Base-by-base conservation (phyloP, 495 filamentous ascomycete genomes). In the Xylaria telfairii region DNA sequence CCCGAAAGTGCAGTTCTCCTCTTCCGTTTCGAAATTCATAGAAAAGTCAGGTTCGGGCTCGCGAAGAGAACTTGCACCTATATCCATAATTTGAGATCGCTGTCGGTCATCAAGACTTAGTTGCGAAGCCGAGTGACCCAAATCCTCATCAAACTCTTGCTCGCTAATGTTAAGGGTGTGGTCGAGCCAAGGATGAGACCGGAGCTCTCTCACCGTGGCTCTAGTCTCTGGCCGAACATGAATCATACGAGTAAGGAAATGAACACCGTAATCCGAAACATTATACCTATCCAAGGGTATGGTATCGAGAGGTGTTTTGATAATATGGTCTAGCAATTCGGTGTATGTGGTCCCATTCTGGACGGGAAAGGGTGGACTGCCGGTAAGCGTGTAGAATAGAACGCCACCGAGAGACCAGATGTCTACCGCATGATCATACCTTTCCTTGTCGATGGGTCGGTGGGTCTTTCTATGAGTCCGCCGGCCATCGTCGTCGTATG, bases 361-460 rank as follows among this genome's bases (percentile, higher is more conserved):
- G 26, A 92, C 94, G 4, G 89, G 89, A 76, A 91, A 98, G 7
- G 96, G 94, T 15, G 96, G 90, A 54, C 86, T 84, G 34, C 88
- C 88, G 17, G 88, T 92, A 24, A 98, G 83, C 26, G 93, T 80
- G 72, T 91, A 93, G 79, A 92, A 98, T 6, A 98, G 81, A 0
- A 99, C 96, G 42, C 93, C 95, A 41, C 92, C 96, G 51, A 97
- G 86, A 15, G 95, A 97, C 94, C 95, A 99, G 72, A 96, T 92
- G 75, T 99, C 96, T 26, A 98, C 93, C 4, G 93, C 92, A 63
- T 97, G 91, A 73, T 89, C 90, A 78, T 99, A 99, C 9, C 92
- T 87, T 63, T 85, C 84, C 21, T 81, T 82, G 19, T 80, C 78
- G 19, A 76, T 63, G 61, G 67, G 46, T 4, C 79, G 77, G 8